Evolutionary conservation across 768 basidiomycete genomes (phyloP).

Genomic region (Galerina marginata): DNA sequence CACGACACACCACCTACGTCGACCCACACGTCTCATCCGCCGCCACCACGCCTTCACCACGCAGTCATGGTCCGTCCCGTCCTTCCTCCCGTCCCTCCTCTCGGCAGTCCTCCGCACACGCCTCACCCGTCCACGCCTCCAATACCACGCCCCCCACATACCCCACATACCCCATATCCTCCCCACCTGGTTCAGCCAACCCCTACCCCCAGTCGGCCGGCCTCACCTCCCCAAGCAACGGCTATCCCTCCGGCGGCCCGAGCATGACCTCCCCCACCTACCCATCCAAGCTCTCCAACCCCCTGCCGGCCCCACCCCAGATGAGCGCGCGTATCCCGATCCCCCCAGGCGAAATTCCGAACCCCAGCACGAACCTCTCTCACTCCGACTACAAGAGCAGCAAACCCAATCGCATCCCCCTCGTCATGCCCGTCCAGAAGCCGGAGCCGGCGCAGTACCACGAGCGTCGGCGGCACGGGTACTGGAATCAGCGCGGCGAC

Average conservation of each 20-base stretch:
- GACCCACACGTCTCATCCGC: conserved; percentile 19
- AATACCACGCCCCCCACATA: conserved; percentile 14
- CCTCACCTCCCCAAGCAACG: conserved; percentile 5
- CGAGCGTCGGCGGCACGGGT: conserved; percentile 54
- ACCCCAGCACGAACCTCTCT: no score
- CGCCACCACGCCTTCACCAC: conserved; percentile 17
- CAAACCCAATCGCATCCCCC: no score
- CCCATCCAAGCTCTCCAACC: conserved; percentile 12
- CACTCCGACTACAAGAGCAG: no score
- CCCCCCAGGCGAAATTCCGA: background rate
- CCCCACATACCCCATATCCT: conserved; percentile 5
- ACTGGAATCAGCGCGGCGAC: conserved; percentile 81
- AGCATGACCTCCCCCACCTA: conserved; percentile 4
- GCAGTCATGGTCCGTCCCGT: conserved; percentile 5
- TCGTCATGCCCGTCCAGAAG: conserved; percentile 2
- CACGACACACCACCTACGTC: conserved; percentile 21
- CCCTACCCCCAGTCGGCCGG: conserved; percentile 9
- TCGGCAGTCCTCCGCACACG: conserved; percentile 13
- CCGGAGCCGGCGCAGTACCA: conserved; percentile 12
- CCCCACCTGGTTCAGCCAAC: conserved; percentile 13
- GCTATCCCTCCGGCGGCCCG: background rate
- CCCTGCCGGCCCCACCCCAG: conserved; percentile 23
- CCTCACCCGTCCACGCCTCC: conserved; percentile 14
- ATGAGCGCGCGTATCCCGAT: conserved; percentile 23
- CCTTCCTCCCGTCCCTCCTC: conserved; percentile 23